These are phyloP conservation scores for Kwoniella botswanensis DNA, from an alignment of 768 basidiomycete genomes.

Conservation along the genomic window DNA sequence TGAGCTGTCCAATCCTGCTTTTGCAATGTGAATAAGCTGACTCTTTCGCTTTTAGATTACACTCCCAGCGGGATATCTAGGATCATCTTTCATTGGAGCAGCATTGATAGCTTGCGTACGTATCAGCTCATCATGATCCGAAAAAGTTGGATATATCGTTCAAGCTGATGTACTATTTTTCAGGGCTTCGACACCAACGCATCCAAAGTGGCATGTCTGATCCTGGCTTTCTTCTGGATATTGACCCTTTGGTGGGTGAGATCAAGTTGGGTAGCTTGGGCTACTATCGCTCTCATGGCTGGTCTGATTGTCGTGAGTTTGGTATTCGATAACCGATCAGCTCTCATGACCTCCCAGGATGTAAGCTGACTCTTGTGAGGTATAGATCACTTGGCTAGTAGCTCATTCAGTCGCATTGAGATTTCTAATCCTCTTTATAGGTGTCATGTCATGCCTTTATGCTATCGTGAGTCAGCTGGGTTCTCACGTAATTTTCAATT, in stretches of 20 bases:
- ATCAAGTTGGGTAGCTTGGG: slow-evolving; percentile 51
- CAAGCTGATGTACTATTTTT: not conserved
- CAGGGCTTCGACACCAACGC: slow-evolving; percentile 58
- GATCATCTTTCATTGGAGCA: slow-evolving; percentile 56
- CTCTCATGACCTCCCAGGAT: not conserved
- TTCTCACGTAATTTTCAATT: not conserved
- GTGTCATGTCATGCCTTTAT: slow-evolving; percentile 59
- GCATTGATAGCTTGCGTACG: slow-evolving; percentile 52
- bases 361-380: not conserved
- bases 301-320: slow-evolving; percentile 50
- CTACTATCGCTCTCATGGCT: slow-evolving; percentile 51
- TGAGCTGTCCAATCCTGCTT: slow-evolving; percentile 23
- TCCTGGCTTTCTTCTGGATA: slow-evolving; percentile 53
- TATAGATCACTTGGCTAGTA: slow-evolving; percentile 49
- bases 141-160: too few relatives aligned
- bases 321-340: not conserved
- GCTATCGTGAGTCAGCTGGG: slow-evolving; percentile 41
- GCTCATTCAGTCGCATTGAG: slow-evolving; percentile 53
- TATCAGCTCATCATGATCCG: not conserved
- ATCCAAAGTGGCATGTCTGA: slow-evolving; percentile 54
- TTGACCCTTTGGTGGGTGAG: slow-evolving; percentile 58
- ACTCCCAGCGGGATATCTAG: slow-evolving; percentile 57
- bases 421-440: slow-evolving; percentile 57
- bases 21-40: not conserved
- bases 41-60: slow-evolving; percentile 32